Base-by-base conservation (phyloP, 176 grass and related monocot species). In the Pharus latifolius region DNA sequence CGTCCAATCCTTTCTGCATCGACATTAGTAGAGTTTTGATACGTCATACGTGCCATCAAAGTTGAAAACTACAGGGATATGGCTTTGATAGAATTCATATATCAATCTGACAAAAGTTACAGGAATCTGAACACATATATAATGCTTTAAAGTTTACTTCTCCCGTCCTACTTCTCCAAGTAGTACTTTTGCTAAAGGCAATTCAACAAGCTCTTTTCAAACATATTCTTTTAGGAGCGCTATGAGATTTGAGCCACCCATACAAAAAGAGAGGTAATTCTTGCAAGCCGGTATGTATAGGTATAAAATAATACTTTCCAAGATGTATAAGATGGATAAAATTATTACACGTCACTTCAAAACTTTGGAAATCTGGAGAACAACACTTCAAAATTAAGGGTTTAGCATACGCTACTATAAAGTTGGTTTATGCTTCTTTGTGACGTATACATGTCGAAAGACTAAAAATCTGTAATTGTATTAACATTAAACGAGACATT, bases 211-310 rank as follows among this genome's bases (percentile, higher is more conserved):
- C 67, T 8, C 60, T 67, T 72, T 72, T 43, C 10, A 60, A 35
- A 68, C 32, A 50, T 29, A 43, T 78, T 72, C 67, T 78, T 67
- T 78, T 53, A 1, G 67, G 63, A 53, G 20, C 60, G 33, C 56
- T 45, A 19, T 64, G 67, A 55, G 35, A 34, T 24, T 70, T 42
- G 56, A 15, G 35, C 20, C 34, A 44, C n/a, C 8, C 24, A 12
- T n/a, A 38, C 47, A 32, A 38, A 43, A 70, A 4, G 17, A 68
- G 7, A 49, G n/a, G 31, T 7, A 2, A 60, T 17, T 51, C 7
- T 12, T 52, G 33, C 55, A 65, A 72, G 50, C 59, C 43, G 60
- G n/a, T n/a, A n/a, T n/a, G n/a, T n/a, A n/a, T n/a, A n/a, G n/a
- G n/a, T n/a, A n/a, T n/a, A n/a, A n/a, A n/a, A n/a, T n/a, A n/a